These are phyloP conservation scores for Miscanthus lutarioriparius DNA, from an alignment of 176 grass and related monocot genomes.

Conservation along the genomic window DNA sequence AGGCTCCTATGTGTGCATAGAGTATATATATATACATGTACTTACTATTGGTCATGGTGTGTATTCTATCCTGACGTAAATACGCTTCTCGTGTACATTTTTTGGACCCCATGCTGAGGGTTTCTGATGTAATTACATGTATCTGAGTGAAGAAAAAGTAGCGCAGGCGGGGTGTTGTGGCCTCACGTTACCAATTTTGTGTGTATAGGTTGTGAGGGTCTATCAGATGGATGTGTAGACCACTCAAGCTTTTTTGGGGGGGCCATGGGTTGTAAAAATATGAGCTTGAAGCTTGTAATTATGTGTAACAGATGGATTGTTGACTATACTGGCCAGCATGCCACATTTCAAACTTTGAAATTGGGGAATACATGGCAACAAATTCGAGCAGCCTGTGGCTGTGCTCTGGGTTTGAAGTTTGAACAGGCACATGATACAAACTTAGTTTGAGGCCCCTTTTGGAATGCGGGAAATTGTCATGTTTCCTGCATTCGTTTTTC, in stretches of 20 bases:
- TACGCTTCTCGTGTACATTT: slow-evolving; percentile 14
- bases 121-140: slow-evolving; percentile 38
- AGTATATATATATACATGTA: slow-evolving; percentile 46
- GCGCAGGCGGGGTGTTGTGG: slow-evolving; percentile 27
- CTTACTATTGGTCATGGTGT: slow-evolving; percentile 13
- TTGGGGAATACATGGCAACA: background rate
- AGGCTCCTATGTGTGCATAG: slow-evolving; percentile 38
- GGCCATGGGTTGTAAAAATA: slow-evolving; percentile 32
- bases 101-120: slow-evolving; percentile 4
- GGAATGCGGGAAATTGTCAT: too few species aligned
- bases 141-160: slow-evolving; percentile 22
- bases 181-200: slow-evolving; percentile 3
- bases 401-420: background rate
- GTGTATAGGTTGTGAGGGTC: slow-evolving; percentile 31
- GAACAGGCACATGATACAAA: background rate
- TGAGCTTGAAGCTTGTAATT: slow-evolving; percentile 20
- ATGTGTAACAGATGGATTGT: slow-evolving; percentile 23
- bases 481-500: too few species aligned
- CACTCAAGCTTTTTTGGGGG: slow-evolving; percentile 3
- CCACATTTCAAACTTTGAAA: slow-evolving; percentile 2
- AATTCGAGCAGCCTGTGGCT: background rate
- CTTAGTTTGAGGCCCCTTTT: background rate
- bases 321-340: slow-evolving; percentile 7
- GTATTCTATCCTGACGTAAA: slow-evolving; percentile 39
- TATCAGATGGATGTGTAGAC: background rate